Evolutionary conservation across 371 early-diverging fungal species (phyloP), one percentile per base, ranked within the genome.

Genomic region (Mucor sp.): DNA sequence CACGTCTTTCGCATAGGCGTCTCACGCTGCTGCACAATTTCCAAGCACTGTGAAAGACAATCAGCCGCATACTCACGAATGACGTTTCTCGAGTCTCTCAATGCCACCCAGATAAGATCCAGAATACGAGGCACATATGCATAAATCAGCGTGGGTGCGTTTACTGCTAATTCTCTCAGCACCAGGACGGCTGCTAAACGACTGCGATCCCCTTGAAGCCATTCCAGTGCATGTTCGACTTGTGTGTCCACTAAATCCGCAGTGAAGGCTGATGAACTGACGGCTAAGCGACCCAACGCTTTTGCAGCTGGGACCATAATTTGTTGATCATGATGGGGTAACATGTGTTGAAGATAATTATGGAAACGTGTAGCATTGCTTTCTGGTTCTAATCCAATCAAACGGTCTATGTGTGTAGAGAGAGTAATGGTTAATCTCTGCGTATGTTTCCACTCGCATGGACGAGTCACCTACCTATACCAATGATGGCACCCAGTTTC

Each of bases 51-150:
- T 28, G 89, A 90, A 21, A 98, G 78, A 50, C 94, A 92, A 37
- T 95, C 94, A 7, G 93, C 94, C 0, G 95, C 97, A n/a, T 92
- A 91, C 63, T 93, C 93, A 58, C 97, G 87, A 55, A 94, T 93
- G 19, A 83, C 78, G 58, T 90, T 86, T 69, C 93, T 91, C 4
- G 89, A 80, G 78, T 99, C 98, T 25, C 94, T 80, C 62, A 98
- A 77, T 6, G 94, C 94, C 12, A 90, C 80, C 96, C 97, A 95
- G 21, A 98, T 88, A 37, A 91, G 75, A 6, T 96, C 94, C 17
- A 99, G 80, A 39, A 97, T 94, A 57, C 94, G 91, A 14, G 89
- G 84, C 3, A 96, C 91, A 72, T 92, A 93, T 3, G 90, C 85
- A 74, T 94, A 95, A 32, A 97, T 89, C 25, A 95, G 74, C 19